Conservation (phyloP, 2,329 filamentous ascomycete genomes). For the Lojkania enalia region DNA sequence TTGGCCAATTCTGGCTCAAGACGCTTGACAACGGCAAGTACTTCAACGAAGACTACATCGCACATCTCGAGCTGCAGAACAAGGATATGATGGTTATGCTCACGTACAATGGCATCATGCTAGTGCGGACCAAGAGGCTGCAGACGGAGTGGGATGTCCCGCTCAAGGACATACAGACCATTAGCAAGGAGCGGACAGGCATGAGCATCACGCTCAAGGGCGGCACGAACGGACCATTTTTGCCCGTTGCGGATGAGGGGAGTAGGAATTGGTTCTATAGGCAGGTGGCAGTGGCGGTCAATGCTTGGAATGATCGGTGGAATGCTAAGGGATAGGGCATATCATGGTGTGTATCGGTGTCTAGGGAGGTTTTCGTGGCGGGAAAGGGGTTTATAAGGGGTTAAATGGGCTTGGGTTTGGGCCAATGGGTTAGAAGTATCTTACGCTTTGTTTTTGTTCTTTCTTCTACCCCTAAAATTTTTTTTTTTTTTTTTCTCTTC, state of each 20-base stretch:
- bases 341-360: too few species aligned
- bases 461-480: too few species aligned
- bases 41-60: constrained; percentile 97
- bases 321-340: constrained; percentile 61
- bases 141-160: constrained; percentile 95
- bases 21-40: constrained; percentile 96
- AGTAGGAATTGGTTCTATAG: constrained; percentile 67
- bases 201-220: constrained; percentile 87
- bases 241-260: constrained; percentile 89
- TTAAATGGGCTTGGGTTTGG: too few species aligned
- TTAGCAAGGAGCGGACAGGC: constrained; percentile 93
- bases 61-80: constrained; percentile 86
- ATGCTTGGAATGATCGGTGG: constrained; percentile 69
- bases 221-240: constrained; percentile 90
- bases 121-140: constrained; percentile 83
- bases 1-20: constrained; percentile 98
- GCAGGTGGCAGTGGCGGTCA: constrained; percentile 68
- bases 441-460: too few species aligned
- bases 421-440: too few species aligned
- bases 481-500: too few species aligned
- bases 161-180: constrained; percentile 94
- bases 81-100: constrained; percentile 81
- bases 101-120: constrained; percentile 72
- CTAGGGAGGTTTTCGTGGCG: too few species aligned
- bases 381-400: too few species aligned